Evolutionary conservation across 257 asterid species (phyloP), one percentile per base, ranked within the genome.

Genomic region (Rehmannia glutinosa): DNA sequence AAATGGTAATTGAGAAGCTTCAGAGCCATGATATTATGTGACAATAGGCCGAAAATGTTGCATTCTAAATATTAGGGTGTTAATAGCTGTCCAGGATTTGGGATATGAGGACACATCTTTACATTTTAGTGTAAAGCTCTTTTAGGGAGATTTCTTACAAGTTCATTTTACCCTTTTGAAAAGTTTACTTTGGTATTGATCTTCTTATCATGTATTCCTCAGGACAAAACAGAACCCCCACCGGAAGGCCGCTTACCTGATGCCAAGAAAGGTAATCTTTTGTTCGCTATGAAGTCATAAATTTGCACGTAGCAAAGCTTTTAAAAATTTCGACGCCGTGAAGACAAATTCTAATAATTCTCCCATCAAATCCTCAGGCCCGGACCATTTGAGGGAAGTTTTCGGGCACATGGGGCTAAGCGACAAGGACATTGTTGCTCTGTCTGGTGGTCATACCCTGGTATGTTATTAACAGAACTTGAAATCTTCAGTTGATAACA

Each of bases 191-290:
- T 50, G 10, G 6, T 27, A 24, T 41, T 17, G 39, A 43, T 24
- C 60, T 55, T 33, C 19, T 10, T 12, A 50, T 38, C 4, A n/a
- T n/a, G n/a, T n/a, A n/a, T 41, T 19, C 43, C 49, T 1, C 30
- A 82, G 87, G 87, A 82, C 77, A 79, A 82, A 54, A 35, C 53
- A n/a, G 87, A 82, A 28, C 64, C 87, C 51, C 87, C 84, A 35
- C 80, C 79, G 1, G 87, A 82, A 49, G 87, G 87, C 30, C 82
- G 87, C 20, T 71, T 82, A 64, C 87, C 87, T 33, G 83, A 82
- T 60, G 84, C 87, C 46, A 82, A 60, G 35, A 82, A 79, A 72
- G 84, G 86, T 77, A 60, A 25, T 3, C n/a, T 38, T 60, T 25
- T 21, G 3, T 9, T 20, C 10, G n/a, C n/a, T n/a, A n/a, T 15